phyloP scores from a whole-genome alignment of 163 green algal species.

The Volvox carteri region DNA sequence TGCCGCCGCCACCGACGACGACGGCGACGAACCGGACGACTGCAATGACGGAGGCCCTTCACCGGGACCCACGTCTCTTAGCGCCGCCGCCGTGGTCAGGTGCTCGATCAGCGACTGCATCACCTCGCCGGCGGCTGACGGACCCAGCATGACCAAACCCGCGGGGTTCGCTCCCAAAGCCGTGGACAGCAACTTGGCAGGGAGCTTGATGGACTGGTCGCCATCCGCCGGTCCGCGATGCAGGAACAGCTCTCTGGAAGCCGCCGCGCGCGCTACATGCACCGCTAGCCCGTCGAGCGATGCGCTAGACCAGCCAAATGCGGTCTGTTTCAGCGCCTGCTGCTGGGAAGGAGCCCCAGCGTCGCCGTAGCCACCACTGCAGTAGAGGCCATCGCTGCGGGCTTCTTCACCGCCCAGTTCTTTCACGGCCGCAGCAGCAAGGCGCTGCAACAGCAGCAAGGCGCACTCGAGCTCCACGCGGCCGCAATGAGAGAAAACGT shows the following conservation, averaged over 20 bases:
- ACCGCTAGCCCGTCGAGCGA: conserved; percentile 20
- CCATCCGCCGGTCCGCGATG: background rate
- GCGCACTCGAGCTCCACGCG: background rate
- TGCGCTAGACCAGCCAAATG: background rate
- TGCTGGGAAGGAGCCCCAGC: background rate
- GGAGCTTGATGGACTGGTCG: background rate
- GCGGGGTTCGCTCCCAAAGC: conserved; percentile 16
- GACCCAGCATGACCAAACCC: background rate
- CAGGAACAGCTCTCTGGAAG: background rate
- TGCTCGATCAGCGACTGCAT: background rate
- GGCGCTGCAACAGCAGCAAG: conserved; percentile 31
- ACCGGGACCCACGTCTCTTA: background rate
- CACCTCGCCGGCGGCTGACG: background rate
- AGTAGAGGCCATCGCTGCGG: too few species aligned
- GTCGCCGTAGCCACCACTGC: too few species aligned
- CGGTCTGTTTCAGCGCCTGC: too few species aligned
- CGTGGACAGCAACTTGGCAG: background rate
- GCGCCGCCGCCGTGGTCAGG: background rate
- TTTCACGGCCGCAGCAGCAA: background rate
- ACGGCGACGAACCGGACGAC: too few species aligned
- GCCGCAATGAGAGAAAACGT: background rate
- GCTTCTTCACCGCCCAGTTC: too few species aligned
- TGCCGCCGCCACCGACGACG: background rate
- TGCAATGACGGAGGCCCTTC: too few species aligned
- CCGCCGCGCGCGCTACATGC: background rate